phyloP scores from a whole-genome alignment of 768 basidiomycete species.

The Phanerodontia chrysosporium region DNA sequence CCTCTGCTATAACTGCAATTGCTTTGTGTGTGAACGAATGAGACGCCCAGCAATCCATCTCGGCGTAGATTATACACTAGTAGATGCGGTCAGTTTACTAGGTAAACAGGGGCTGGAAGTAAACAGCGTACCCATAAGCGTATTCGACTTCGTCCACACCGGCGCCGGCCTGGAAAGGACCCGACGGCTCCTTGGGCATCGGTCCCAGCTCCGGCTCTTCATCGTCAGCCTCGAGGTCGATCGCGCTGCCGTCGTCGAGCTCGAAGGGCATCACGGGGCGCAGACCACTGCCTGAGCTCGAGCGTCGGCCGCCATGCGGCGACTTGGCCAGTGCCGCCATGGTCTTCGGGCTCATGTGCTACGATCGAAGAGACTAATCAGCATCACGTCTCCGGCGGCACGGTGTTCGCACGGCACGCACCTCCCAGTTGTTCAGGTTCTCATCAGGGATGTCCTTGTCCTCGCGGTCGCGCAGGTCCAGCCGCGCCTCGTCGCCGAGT shows the following conservation, averaged over 20 bases:
- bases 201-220: slow-evolving; percentile 72
- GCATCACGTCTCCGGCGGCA: neutral
- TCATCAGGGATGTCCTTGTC: slow-evolving; percentile 66
- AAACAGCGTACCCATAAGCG: slow-evolving; percentile 76
- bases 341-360: slow-evolving; percentile 97
- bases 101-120: no score
- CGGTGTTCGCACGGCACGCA: slow-evolving; percentile 30
- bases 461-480: slow-evolving; percentile 52
- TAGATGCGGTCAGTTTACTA: no score
- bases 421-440: slow-evolving; percentile 96
- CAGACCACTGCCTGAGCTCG: slow-evolving; percentile 77
- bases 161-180: slow-evolving; percentile 73
- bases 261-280: slow-evolving; percentile 79
- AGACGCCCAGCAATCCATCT: neutral
- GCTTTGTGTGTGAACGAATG: no score
- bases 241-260: slow-evolving; percentile 56
- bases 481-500: slow-evolving; percentile 71
- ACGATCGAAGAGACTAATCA: slow-evolving; percentile 7
- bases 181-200: slow-evolving; percentile 66
- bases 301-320: slow-evolving; percentile 66
- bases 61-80: neutral
- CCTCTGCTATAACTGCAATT: no score
- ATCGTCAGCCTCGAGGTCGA: slow-evolving; percentile 65
- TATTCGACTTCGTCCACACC: slow-evolving; percentile 91
- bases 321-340: slow-evolving; percentile 92